phyloP scores from a whole-genome alignment of 495 filamentous ascomycete species.

The Annulohypoxylon maeteangense region DNA sequence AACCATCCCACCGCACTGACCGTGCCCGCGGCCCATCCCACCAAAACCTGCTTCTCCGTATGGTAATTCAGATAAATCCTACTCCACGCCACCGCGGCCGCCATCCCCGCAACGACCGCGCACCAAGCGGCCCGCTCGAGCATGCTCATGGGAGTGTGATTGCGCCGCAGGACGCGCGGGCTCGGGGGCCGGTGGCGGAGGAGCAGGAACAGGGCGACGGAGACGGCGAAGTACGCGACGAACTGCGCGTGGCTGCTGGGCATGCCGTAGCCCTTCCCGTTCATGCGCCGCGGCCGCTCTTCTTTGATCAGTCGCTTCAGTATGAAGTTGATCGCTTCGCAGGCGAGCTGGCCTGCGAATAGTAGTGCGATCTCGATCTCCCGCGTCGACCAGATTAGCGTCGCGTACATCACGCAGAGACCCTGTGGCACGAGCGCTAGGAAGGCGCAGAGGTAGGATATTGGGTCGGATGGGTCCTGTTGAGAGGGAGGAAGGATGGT shows the following conservation, averaged over 20 bases:
- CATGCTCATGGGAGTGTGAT: constrained; percentile 65
- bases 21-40: constrained; percentile 76
- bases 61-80: constrained; percentile 95
- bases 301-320: constrained; percentile 93
- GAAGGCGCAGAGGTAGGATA: constrained; percentile 91
- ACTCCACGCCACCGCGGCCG: constrained; percentile 78
- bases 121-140: constrained; percentile 68
- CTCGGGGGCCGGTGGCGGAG: constrained; percentile 72
- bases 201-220: constrained; percentile 82
- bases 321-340: constrained; percentile 91
- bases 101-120: constrained; percentile 64
- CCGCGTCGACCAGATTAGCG: constrained; percentile 87
- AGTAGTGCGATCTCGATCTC: constrained; percentile 91
- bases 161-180: constrained; percentile 35
- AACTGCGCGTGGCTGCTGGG: constrained; percentile 98
- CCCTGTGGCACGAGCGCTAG: constrained; percentile 93
- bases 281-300: constrained; percentile 81
- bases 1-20: constrained; percentile 85
- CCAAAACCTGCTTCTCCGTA: constrained; percentile 85
- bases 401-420: constrained; percentile 87
- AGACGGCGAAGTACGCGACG: constrained; percentile 86
- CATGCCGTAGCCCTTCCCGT: constrained; percentile 98
- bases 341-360: constrained; percentile 90
- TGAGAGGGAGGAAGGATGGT: constrained; percentile 3
- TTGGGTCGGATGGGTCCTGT: constrained; percentile 86